A percentile compares a stretch with the other conserved stretches of the same genome.
Evolutionary conservation across 768 basidiomycete species (phyloP).

Genomic region (Tulasnella sp.): DNA sequence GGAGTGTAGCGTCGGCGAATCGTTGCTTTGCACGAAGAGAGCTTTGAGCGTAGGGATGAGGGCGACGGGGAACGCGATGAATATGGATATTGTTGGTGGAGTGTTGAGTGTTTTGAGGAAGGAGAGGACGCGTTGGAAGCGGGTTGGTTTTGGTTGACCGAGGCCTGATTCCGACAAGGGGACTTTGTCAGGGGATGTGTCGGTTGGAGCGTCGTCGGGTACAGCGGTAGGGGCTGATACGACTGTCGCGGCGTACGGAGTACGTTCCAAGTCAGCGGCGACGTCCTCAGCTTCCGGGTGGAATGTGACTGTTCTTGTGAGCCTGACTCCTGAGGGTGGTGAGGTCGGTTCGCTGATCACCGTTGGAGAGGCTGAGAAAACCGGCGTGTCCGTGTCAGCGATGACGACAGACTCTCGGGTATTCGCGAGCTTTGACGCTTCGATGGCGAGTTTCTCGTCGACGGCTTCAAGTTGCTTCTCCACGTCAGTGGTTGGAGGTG

Average conservation of each 20-base stretch:
- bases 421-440: not conserved
- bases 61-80: slow-evolving; percentile 48
- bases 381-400: not conserved
- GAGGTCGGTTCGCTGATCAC: not conserved
- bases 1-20: slow-evolving; percentile 27
- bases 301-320: not conserved
- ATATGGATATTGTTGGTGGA: slow-evolving; percentile 48
- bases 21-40: slow-evolving; percentile 46
- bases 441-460: not conserved
- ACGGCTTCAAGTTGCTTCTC: not conserved
- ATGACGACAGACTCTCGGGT: not conserved
- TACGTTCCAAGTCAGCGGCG: not conserved
- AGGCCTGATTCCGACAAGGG: not conserved
- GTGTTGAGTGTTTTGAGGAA: slow-evolving; percentile 37
- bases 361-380: not conserved
- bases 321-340: not conserved
- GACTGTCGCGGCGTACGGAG: not conserved
- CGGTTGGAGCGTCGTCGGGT: not conserved
- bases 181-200: not conserved
- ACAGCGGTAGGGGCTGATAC: not conserved
- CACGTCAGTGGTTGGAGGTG: not conserved
- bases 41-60: slow-evolving; percentile 52
- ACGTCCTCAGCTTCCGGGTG: not conserved
- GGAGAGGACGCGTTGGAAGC: not conserved
- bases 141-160: slow-evolving; percentile 1